phyloP scores from a whole-genome alignment of 805 yeast species.

The Wickerhamiella parazyma region DNA sequence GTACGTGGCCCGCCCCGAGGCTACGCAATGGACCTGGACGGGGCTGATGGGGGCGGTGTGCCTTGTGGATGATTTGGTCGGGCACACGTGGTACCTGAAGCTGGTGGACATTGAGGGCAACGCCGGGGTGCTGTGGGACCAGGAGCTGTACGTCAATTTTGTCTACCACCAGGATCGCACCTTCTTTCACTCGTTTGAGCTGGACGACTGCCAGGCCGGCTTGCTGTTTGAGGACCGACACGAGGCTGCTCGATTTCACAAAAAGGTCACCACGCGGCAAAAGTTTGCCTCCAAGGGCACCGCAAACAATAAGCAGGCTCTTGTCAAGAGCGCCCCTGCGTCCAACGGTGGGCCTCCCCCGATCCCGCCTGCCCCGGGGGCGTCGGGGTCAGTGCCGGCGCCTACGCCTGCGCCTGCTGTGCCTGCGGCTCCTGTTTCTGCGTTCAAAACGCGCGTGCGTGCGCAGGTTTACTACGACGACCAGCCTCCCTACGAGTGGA shows the following conservation, averaged over 20 bases:
- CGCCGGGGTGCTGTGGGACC: slow-evolving; percentile 93
- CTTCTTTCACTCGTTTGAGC: slow-evolving; percentile 87
- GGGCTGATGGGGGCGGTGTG: slow-evolving; percentile 81
- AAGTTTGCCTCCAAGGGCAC: slow-evolving; percentile 85
- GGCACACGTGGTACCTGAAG: slow-evolving; percentile 84
- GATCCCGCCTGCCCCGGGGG: slow-evolving; percentile 33
- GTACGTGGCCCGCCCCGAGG: slow-evolving; percentile 81
- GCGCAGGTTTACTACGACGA: slow-evolving; percentile 52
- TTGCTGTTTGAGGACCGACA: slow-evolving; percentile 74
- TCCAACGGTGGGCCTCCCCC: slow-evolving; percentile 14
- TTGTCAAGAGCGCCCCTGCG: slow-evolving; percentile 47
- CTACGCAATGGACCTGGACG: slow-evolving; percentile 69
- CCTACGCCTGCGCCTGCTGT: neutral
- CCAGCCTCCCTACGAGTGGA: slow-evolving; percentile 76
- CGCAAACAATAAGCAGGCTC: slow-evolving; percentile 71
- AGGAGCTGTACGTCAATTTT: slow-evolving; percentile 78
- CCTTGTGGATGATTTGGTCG: slow-evolving; percentile 82
- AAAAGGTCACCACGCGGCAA: slow-evolving; percentile 57
- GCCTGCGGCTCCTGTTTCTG: slow-evolving; percentile 1
- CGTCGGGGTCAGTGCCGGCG: slow-evolving; percentile 18
- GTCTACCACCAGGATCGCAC: slow-evolving; percentile 87
- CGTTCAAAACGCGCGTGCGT: slow-evolving; percentile 12
- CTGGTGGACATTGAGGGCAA: slow-evolving; percentile 71
- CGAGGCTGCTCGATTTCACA: slow-evolving; percentile 78
- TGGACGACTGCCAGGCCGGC: slow-evolving; percentile 81